Evolutionary conservation across 768 basidiomycete genomes (phyloP).

Genomic region (Pisolithus orientalis): DNA sequence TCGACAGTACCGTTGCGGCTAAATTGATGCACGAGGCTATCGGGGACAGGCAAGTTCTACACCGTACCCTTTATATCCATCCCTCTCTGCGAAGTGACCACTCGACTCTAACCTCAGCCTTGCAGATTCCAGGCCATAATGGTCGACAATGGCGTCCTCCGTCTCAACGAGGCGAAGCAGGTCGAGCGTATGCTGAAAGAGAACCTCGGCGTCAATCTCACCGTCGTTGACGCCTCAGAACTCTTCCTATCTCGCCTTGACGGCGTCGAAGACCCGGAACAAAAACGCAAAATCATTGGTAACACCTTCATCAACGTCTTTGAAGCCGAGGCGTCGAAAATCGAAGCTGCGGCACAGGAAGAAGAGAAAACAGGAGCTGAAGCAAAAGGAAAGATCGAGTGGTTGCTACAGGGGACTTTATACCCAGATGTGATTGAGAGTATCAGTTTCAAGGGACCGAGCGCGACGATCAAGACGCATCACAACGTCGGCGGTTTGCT

Average conservation of each 20-base stretch:
- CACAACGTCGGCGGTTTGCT: conserved; percentile 97
- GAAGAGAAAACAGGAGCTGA: conserved; percentile 63
- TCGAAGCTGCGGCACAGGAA: conserved; percentile 75
- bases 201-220: conserved; percentile 93
- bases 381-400: conserved; percentile 89
- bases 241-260: conserved; percentile 86
- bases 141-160: conserved; percentile 98
- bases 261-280: conserved; percentile 92
- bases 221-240: conserved; percentile 92
- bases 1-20: conserved; percentile 96
- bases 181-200: conserved; percentile 91
- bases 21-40: conserved; percentile 99
- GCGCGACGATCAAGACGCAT: conserved; percentile 99
- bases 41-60: conserved; percentile 69
- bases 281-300: conserved; percentile 96
- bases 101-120: not conserved
- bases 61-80: not conserved
- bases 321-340: conserved; percentile 86
- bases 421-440: conserved; percentile 99
- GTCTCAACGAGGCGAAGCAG: conserved; percentile 84
- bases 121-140: conserved; percentile 96
- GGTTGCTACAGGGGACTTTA: conserved; percentile 94
- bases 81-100: not conserved
- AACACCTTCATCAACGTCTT: conserved; percentile 99
- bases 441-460: conserved; percentile 98